phyloP scores from a whole-genome alignment of 2,329 filamentous ascomycete species.

The Allantophomopsis cytisporea region DNA sequence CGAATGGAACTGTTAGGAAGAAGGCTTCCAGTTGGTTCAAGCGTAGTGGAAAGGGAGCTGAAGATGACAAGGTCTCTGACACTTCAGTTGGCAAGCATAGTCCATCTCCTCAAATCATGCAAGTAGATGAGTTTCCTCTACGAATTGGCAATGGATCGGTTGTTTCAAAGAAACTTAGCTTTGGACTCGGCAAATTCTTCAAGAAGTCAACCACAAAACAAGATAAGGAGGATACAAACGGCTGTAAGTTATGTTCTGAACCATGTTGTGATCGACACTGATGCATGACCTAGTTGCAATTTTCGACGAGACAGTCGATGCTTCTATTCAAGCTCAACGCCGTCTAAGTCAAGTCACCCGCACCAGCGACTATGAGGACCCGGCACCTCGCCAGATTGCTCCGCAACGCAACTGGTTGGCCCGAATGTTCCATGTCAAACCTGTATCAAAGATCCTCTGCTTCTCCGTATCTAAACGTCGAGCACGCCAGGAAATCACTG shows the following conservation, averaged over 20 bases:
- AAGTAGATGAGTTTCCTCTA: too few relatives aligned
- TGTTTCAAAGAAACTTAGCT: slow-evolving; percentile 14
- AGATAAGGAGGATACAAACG: slow-evolving; percentile 1
- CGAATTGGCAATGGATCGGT: too few relatives aligned
- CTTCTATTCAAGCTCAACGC: slow-evolving; percentile 9
- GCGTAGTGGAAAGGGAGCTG: slow-evolving; percentile 12
- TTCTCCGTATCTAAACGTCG: slow-evolving; percentile 59
- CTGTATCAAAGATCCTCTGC: slow-evolving; percentile 62
- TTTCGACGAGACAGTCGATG: slow-evolving; percentile 12
- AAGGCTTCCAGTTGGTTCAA: slow-evolving; percentile 19
- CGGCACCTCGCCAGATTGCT: slow-evolving; percentile 34
- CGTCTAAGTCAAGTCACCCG: slow-evolving; percentile 15
- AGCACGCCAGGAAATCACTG: slow-evolving; percentile 64
- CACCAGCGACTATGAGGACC: slow-evolving; percentile 21
- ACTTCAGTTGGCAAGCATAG: slow-evolving; percentile 4
- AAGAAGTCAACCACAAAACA: slow-evolving; percentile 8
- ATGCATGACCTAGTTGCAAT: slow-evolving; percentile 9
- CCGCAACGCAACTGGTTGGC: slow-evolving; percentile 78
- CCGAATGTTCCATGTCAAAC: slow-evolving; percentile 80
- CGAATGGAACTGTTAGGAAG: slow-evolving; percentile 11
- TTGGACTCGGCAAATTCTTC: slow-evolving; percentile 15
- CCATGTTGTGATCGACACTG: neutral
- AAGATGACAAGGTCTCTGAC: slow-evolving; percentile 7
- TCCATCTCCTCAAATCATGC: too few relatives aligned
- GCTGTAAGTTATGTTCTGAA: slow-evolving; percentile 9